phyloP scores from a whole-genome alignment of 2,329 filamentous ascomycete genomes.

The Diaporthe sp. region DNA sequence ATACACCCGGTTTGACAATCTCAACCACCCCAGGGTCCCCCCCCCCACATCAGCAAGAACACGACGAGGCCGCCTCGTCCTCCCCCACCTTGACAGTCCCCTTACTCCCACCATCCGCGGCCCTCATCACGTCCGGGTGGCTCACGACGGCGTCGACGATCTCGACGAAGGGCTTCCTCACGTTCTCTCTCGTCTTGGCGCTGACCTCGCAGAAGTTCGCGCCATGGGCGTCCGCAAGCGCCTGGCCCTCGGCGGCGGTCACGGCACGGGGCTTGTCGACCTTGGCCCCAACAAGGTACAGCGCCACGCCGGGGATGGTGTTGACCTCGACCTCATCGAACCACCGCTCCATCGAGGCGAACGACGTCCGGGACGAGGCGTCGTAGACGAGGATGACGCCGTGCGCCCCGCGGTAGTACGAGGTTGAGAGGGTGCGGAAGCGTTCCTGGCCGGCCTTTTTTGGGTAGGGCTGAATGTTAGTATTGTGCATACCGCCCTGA shows the following conservation, averaged over 20 bases:
- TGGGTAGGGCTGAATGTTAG: not conserved
- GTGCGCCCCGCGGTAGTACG: slow-evolving; percentile 65
- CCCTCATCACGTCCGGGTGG: slow-evolving; percentile 57
- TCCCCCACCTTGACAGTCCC: slow-evolving; percentile 49
- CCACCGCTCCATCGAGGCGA: slow-evolving; percentile 66
- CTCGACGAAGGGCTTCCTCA: slow-evolving; percentile 65
- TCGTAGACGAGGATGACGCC: slow-evolving; percentile 65
- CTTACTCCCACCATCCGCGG: slow-evolving; percentile 43
- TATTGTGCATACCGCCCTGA: not conserved
- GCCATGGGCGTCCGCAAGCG: slow-evolving; percentile 60
- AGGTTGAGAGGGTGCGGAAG: slow-evolving; percentile 64
- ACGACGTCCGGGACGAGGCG: slow-evolving; percentile 62
- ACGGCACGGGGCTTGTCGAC: slow-evolving; percentile 64
- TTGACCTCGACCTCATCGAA: slow-evolving; percentile 66
- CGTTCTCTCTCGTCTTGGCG: slow-evolving; percentile 66
- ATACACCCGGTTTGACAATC: not conserved
- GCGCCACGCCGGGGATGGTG: slow-evolving; percentile 61
- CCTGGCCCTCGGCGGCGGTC: slow-evolving; percentile 60
- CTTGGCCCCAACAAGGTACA: slow-evolving; percentile 67
- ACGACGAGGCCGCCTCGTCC: slow-evolving; percentile 36
- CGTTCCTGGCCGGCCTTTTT: slow-evolving; percentile 60
- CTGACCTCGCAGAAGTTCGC: slow-evolving; percentile 67
- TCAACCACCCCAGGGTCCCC: not conserved
- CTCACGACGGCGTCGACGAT: slow-evolving; percentile 64
- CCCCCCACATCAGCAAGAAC: slow-evolving; percentile 44